These are phyloP conservation scores for Echites panduratus DNA, from an alignment of 257 asterid species.

Conservation along the genomic window DNA sequence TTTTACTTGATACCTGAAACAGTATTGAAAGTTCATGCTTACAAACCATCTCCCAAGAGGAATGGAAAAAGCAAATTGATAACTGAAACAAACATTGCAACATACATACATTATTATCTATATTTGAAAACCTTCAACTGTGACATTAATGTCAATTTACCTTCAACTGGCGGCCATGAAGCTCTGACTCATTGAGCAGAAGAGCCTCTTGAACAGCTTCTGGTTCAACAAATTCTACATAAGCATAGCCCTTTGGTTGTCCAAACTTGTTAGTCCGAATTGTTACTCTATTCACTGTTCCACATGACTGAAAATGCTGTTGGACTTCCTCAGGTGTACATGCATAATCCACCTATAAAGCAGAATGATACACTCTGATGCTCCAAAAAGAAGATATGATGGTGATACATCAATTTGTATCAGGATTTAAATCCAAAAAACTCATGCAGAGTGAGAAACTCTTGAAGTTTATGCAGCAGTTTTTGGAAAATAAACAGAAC, in stretches of 20 bases:
- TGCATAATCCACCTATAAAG: slow-evolving; percentile 62
- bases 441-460: background rate
- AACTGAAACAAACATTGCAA: background rate
- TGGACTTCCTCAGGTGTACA: slow-evolving; percentile 87
- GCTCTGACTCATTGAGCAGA: slow-evolving; percentile 69
- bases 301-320: slow-evolving; percentile 81
- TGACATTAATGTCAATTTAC: slow-evolving; percentile 19
- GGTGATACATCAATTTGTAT: background rate
- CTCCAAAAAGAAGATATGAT: background rate
- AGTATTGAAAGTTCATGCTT: background rate
- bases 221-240: slow-evolving; percentile 72
- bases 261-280: slow-evolving; percentile 69
- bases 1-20: slow-evolving; percentile 62
- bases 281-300: slow-evolving; percentile 77
- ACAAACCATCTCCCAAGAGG: background rate
- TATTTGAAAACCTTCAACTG: background rate
- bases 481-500: background rate
- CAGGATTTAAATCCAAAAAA: background rate
- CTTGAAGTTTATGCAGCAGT: background rate
- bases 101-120: background rate
- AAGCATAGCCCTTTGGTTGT: slow-evolving; percentile 80
- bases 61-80: background rate
- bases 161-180: slow-evolving; percentile 79
- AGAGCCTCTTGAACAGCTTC: slow-evolving; percentile 75
- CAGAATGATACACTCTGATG: background rate